Evolutionary conservation across 2,329 filamentous ascomycete species (phyloP), one percentile per base, ranked within the genome.

Genomic region (Stagonosporopsis cucurbitacearum): DNA sequence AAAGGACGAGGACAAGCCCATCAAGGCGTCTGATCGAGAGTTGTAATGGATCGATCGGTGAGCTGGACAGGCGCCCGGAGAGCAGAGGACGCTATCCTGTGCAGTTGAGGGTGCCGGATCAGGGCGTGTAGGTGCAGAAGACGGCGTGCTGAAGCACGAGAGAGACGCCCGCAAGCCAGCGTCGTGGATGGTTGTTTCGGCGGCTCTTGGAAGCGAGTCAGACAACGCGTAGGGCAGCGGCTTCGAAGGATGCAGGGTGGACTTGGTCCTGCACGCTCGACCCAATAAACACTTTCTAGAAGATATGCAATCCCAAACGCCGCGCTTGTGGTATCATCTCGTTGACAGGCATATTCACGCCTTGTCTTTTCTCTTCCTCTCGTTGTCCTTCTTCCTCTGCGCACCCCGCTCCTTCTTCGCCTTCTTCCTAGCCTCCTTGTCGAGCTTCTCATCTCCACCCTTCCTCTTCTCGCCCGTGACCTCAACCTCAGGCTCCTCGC

Each of bases 1-100:
- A 11, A 43, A 43, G 41, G 41, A 43, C 17, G 41, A 43, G 41
- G 79, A 85, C 47, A 84, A 83, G 70, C 84, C 86, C 28, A 82
- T 86, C 60, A 90, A 88, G 77, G 87, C 90, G 43, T 86, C 85
- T 37, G 92, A 92, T 54, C 85, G 91, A 60, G 92, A 96, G 78
- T 75, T 94, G 76, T 93, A 83, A 77, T 54, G 13, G n/a, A 32
- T 37, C 33, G 9, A 40, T 45, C 12, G 49, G 20, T 40, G 36
- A 12, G 28, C 7, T 35, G n/a, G 50, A 35, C 25, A 23, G 42
- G 40, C 22, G 47, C 9, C 7, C 30, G 12, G 23, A 12, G 19
- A 32, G 32, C n/a, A 32, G 6, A 23, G 37, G 42, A 19, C 25
- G 19, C 30, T n/a, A 15, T 17, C 22, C 32, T 30, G 41, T 11